phyloP scores from a whole-genome alignment of 768 basidiomycete species.

The Phanerodontia chrysosporium region DNA sequence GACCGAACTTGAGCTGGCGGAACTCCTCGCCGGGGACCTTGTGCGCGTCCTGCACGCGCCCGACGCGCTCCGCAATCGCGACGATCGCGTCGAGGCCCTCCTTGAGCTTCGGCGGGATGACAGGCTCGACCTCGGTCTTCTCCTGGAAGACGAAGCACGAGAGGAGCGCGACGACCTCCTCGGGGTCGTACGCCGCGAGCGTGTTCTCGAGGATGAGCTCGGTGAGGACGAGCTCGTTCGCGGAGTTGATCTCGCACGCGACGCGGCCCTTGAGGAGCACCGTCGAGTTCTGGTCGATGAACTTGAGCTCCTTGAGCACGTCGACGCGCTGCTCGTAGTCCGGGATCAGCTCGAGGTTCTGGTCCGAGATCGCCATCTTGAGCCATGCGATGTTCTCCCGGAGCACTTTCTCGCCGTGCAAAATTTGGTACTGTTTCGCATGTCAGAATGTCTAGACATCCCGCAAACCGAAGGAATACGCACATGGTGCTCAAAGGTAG shows the following conservation, averaged over 20 bases:
- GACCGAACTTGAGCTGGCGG: conserved; percentile 81
- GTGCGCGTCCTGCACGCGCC: conserved; percentile 72
- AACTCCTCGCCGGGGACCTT: conserved; percentile 79
- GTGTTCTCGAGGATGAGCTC: conserved; percentile 97
- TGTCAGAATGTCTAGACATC: background rate
- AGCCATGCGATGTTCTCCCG: conserved; percentile 71
- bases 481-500: conserved; percentile 73
- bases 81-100: conserved; percentile 77
- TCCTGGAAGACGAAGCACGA: conserved; percentile 99
- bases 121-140: conserved; percentile 88
- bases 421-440: conserved; percentile 55
- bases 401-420: conserved; percentile 76
- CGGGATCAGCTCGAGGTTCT: conserved; percentile 93
- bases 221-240: conserved; percentile 93
- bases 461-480: conserved; percentile 27
- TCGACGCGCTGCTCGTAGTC: conserved; percentile 94
- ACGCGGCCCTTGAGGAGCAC: conserved; percentile 95
- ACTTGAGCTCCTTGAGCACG: conserved; percentile 86
- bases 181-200: conserved; percentile 84
- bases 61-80: conserved; percentile 74
- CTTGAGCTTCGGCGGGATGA: conserved; percentile 73
- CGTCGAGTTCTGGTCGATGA: conserved; percentile 94
- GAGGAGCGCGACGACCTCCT: conserved; percentile 93
- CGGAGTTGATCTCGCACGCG: conserved; percentile 99
- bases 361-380: conserved; percentile 87